Percentiles rank a stretch among this genome's conserved stretches.
Conservation (phyloP, 192 early-diverging fungal genomes). For the Rhizoclosmatium sp. region DNA sequence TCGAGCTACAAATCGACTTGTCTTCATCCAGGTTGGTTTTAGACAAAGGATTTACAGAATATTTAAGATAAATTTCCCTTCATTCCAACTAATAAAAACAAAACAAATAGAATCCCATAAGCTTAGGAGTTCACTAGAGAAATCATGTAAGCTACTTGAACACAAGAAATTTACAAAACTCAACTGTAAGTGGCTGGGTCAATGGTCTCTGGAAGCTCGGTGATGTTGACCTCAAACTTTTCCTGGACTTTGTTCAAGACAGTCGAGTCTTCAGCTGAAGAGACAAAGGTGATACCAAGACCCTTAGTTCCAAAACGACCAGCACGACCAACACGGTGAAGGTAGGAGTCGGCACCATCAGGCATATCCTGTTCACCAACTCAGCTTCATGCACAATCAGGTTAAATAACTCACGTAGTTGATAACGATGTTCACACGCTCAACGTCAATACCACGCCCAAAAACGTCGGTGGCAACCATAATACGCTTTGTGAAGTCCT, state of each 20-base stretch:
- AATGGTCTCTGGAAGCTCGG: conserved; percentile 84
- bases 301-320: conserved; percentile 99
- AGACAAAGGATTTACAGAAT: neutral
- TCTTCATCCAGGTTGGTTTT: conserved; percentile 16
- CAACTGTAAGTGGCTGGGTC: conserved; percentile 85
- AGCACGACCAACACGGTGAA: conserved; percentile 97
- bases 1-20: conserved; percentile 30
- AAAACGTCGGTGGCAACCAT: conserved; percentile 98
- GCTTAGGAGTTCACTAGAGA: conserved; percentile 40
- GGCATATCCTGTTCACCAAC: conserved; percentile 75
- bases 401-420: conserved; percentile 71
- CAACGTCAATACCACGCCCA: conserved; percentile 98
- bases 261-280: conserved; percentile 79
- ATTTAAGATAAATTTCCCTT: neutral
- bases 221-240: conserved; percentile 95
- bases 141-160: neutral
- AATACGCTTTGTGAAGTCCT: conserved; percentile 92
- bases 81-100: neutral
- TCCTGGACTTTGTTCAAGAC: conserved; percentile 87
- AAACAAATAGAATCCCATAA: conserved; percentile 2
- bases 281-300: conserved; percentile 92
- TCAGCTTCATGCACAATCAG: neutral
- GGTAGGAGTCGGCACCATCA: conserved; percentile 86
- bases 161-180: conserved; percentile 24
- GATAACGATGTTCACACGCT: conserved; percentile 98